Evolutionary conservation across 768 basidiomycete genomes (phyloP), one percentile per base, ranked within the genome.

Genomic region (Favolaschia claudopus): DNA sequence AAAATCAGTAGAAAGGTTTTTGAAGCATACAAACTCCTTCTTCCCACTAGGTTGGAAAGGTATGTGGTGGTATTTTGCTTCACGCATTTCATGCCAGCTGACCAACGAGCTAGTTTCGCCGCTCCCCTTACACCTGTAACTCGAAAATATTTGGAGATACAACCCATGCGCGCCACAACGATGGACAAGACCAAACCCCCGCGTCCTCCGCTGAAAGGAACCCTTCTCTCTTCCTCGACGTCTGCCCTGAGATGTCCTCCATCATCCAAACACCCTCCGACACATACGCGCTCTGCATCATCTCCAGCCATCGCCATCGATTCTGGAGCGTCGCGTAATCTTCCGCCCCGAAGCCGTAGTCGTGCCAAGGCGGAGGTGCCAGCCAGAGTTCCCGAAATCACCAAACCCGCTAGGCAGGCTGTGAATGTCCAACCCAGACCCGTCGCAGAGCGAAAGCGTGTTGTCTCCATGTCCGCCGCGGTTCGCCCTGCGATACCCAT

Each of bases 101-200:
- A 33, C 28, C 62, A 45, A 49, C 19, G 57, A 54, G 20, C 32
- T 39, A 95, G 93, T 46, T 95, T 95, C 66, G 79, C 82, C 17
- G 79, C 78, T 4, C 91, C 91, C 14, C 79, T 95, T 13, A 87
- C 89, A 7, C 92, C 93, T 1, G 88, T 85, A 3, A 86, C 86
- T 34, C 88, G 84, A 66, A 92, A 90, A 72, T 92, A 92, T 67
- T 82, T 94, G 4, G 86, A 88, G 57, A 81, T 84, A 53, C 77
- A 76, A 50, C 22, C 69, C 52, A 69, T 68, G n/a, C 36, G 27
- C 50, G 13, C 28, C 46, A 7, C 13, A 42, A 22, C 12, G n/a
- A 8, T 22, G 25, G 60, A 49, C 13, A 49, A 53, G 43, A 15
- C 31, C 14, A 51, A 51, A 37, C 29, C 43, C 12, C 40, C 49